Base-by-base conservation (phyloP, 2,329 filamentous ascomycete species). In the Alternaria gaisen region DNA sequence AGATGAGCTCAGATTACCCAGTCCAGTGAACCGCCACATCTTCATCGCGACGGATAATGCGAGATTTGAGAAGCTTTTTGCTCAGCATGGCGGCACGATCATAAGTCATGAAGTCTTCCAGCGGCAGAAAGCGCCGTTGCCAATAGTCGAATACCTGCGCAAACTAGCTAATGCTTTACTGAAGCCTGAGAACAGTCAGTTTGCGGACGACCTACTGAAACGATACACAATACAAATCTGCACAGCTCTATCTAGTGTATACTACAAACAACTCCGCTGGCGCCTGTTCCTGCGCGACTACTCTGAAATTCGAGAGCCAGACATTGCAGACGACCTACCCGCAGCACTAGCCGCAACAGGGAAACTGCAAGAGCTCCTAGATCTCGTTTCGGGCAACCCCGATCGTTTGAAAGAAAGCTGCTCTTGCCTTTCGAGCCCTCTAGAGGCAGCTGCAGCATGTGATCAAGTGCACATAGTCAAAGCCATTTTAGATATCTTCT, bases 61-160 rank as follows among this genome's bases (percentile, higher is more conserved):
- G 14, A 47, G 55, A 10, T 58, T 58, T 34, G 47, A 46, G 22
- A 43, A 52, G n/a, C 47, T 58, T 9, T 58, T 58, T 36, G 32
- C 47, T 10, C 46, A 52, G 28, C 40, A 58, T 38, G 55, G 55
- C 16, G 47, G 47, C 11, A 46, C 22, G 16, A 58, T 52, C 20
- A 52, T 58, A 28, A 41, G 14, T n/a, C 38, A 52, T 20, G 40
- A 52, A 24, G 40, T 46, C 3, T 28, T 58, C 5, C 47, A n/a
- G 8, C 40, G 40, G 18, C 40, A 41, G 40, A 14, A 24, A 30
- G 11, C 50, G 18, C 40, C 10, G 10, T 41, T 41, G 40, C 40
- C 40, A 6, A 41, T 41, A 12, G 11, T 41, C 11, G 40, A 41
- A 10, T 41, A 41, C 11, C 10, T 41, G 40, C 40, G 40, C 18